Evolutionary conservation across 495 filamentous ascomycete species (phyloP).

Genomic region (Aspergillus haitiensis): DNA sequence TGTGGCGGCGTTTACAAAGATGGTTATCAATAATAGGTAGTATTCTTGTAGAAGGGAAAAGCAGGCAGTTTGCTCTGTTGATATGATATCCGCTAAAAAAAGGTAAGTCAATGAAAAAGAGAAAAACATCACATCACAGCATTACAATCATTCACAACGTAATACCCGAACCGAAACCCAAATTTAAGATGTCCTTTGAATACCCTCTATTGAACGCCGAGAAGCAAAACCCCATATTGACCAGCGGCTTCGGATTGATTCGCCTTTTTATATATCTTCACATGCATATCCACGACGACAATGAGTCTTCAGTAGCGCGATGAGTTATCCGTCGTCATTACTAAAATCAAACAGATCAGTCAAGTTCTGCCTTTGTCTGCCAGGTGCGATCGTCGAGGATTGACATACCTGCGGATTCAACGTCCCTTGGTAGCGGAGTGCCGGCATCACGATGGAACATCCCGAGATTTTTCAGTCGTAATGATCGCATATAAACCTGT

Average conservation of each 20-base stretch:
- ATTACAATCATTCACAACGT: not conserved
- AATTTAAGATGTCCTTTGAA: not conserved
- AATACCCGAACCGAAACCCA: not conserved
- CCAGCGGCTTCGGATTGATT: not conserved
- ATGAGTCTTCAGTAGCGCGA: conserved; percentile 3
- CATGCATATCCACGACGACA: not conserved
- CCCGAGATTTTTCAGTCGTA: conserved; percentile 36
- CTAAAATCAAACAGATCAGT: not conserved
- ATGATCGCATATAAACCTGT: conserved; percentile 40
- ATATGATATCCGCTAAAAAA: too few relatives aligned
- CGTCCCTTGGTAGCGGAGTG: conserved; percentile 23
- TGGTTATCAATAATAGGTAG: too few relatives aligned
- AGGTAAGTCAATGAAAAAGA: not conserved
- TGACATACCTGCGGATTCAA: conserved; percentile 39
- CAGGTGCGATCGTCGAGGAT: not conserved
- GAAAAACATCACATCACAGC: not conserved
- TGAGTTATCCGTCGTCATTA: conserved; percentile 12
- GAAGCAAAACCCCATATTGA: not conserved
- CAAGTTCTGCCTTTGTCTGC: not conserved
- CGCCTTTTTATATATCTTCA: not conserved
- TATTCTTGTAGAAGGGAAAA: too few relatives aligned
- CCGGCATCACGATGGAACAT: conserved; percentile 31
- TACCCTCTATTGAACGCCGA: not conserved
- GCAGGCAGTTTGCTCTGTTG: too few relatives aligned
- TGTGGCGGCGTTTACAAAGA: too few relatives aligned